Base-by-base conservation (phyloP, 2,329 filamentous ascomycete genomes). In the Aspergillus uvarum region DNA sequence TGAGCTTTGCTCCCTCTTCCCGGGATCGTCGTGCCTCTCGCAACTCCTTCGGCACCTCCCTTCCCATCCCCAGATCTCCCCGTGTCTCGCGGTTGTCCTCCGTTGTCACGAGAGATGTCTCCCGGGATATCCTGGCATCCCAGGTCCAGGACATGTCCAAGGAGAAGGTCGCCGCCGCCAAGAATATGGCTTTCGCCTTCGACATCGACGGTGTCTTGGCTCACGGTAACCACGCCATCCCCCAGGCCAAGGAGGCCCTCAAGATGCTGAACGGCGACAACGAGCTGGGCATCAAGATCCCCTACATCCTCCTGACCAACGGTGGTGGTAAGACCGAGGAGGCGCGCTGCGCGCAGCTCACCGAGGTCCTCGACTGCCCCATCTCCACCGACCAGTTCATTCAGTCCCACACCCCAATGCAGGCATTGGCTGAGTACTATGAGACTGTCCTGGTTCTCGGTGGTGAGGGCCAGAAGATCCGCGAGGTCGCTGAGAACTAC, bases 171-270 rank as follows among this genome's bases (percentile, higher is more conserved):
- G 77, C 78, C 31, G 83, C 83, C 59, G 89, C 88, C 60, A 91
- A 91, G 82, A 87, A 91, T 79, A 91, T 92, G 88, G 87, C 88
- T 6, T 92, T 92, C 65, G 89, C 88, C 69, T 93, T 92, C 71
- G 79, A 81, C 63, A 80, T 80, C 57, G 86, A 92, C 68, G 89
- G 89, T 79, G 89, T 92, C 60, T 81, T 91, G 24, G 88, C 90
- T 59, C 88, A 90, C 76, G 88, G 88, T 70, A 87, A 89, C 76
- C 81, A 87, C 59, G 77, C 89, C 60, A 90, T 91, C 63, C 86
- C 87, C 47, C 84, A 90, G 77, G 88, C 86, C 62, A 80, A 84
- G 69, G 82, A 85, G 59, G 85, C 84, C 14, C 83, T 90, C 44
- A 85, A 88, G 73, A 89, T 90, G 74, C 80, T 90, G 54, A 90